These are phyloP conservation scores for Trichophaea hybrida DNA, from an alignment of 2,329 filamentous ascomycete genomes.

Conservation along the genomic window DNA sequence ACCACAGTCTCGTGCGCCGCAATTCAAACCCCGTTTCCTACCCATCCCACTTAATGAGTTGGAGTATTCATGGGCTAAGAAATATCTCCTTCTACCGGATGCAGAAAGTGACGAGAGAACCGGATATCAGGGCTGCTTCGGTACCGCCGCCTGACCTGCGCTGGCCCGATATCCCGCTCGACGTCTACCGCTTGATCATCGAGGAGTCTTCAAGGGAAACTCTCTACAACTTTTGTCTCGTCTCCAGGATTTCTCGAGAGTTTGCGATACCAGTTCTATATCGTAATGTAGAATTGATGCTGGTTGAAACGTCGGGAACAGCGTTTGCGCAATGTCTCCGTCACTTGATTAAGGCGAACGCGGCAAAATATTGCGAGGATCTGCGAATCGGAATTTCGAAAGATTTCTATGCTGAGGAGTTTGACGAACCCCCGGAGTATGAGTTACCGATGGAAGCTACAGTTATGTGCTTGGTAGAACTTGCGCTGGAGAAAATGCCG, in stretches of 20 bases:
- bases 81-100: too few species aligned
- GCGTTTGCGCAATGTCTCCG: background rate
- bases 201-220: conserved; percentile 3
- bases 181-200: background rate
- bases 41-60: too few species aligned
- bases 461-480: conserved; percentile 4
- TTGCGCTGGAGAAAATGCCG: conserved; percentile 9
- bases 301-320: background rate
- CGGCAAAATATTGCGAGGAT: background rate
- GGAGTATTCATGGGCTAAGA: too few species aligned
- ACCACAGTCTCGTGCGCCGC: too few species aligned
- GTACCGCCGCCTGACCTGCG: too few species aligned
- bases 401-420: background rate
- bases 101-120: too few species aligned
- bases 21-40: too few species aligned
- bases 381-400: background rate
- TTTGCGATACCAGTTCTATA: conserved; percentile 8
- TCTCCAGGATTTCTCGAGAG: conserved; percentile 9
- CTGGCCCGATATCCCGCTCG: too few species aligned
- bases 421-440: background rate
- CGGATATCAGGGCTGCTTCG: too few species aligned
- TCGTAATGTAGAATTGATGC: conserved; percentile 5
- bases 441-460: background rate
- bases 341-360: background rate
- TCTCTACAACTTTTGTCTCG: conserved; percentile 7